Evolutionary conservation across 768 basidiomycete genomes (phyloP).

Genomic region (Pleurotus djamor): DNA sequence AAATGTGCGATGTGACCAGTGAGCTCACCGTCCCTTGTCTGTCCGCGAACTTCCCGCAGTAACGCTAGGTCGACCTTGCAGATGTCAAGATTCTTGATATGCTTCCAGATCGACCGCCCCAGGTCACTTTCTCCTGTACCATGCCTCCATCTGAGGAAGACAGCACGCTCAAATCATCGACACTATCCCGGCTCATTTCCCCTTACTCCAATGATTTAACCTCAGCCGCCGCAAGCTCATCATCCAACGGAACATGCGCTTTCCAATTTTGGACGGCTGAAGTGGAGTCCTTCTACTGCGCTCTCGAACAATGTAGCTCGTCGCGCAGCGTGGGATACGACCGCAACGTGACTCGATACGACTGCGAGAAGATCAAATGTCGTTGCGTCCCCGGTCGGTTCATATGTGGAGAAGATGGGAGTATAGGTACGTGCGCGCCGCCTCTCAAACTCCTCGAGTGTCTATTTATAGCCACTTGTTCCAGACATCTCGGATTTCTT

Average conservation of each 20-base stretch:
- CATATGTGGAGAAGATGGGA: constrained; percentile 94
- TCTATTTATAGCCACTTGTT: neutral
- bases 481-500: constrained; percentile 94
- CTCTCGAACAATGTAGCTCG: constrained; percentile 68
- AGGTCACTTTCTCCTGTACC: constrained; percentile 91
- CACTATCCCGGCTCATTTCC: neutral
- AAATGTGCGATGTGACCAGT: constrained; percentile 99
- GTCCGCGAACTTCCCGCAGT: neutral
- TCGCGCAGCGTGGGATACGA: constrained; percentile 48
- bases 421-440: constrained; percentile 64
- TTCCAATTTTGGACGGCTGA: constrained; percentile 99
- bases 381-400: constrained; percentile 92
- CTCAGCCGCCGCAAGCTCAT: constrained; percentile 33
- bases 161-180: neutral
- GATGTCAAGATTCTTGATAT: constrained; percentile 96
- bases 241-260: constrained; percentile 57
- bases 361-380: constrained; percentile 84
- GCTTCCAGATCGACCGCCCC: constrained; percentile 82
- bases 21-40: constrained; percentile 24
- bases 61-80: constrained; percentile 23
- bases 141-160: neutral
- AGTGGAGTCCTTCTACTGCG: constrained; percentile 95
- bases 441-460: neutral
- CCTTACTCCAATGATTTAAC: neutral
- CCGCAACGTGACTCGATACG: constrained; percentile 72